A percentile compares a stretch with the other conserved stretches of the same genome.
phyloP scores from a whole-genome alignment of 495 filamentous ascomycete genomes.

The Lasiosphaeriaceae sp. region DNA sequence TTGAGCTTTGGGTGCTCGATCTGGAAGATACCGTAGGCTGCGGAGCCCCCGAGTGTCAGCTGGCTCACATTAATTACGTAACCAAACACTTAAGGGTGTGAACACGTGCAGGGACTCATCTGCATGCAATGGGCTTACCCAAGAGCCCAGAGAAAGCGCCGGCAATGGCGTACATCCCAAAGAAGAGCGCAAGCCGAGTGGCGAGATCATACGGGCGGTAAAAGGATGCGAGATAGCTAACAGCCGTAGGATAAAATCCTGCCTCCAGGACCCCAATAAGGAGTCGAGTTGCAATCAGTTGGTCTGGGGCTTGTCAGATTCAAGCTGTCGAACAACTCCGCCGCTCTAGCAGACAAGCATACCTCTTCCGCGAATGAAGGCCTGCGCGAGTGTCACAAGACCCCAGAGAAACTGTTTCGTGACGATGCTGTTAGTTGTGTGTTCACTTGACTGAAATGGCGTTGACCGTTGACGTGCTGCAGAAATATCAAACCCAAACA shows the following conservation, averaged over 20 bases:
- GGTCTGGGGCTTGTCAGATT: not conserved
- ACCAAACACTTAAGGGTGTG: too few species aligned
- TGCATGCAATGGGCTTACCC: too few species aligned
- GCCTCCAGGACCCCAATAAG: constrained; percentile 32
- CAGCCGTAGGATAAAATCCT: constrained; percentile 52
- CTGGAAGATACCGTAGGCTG: constrained; percentile 28
- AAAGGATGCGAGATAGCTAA: constrained; percentile 52
- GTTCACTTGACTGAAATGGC: not conserved
- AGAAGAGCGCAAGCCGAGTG: constrained; percentile 50
- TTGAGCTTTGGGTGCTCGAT: constrained; percentile 27
- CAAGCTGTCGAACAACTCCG: not conserved
- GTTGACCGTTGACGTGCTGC: too few species aligned
- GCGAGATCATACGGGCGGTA: constrained; percentile 55
- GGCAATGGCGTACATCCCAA: constrained; percentile 54
- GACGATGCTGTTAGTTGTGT: too few species aligned
- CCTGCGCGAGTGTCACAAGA: constrained; percentile 44
- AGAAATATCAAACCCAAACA: too few species aligned
- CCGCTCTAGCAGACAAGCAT: not conserved
- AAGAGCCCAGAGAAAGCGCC: constrained; percentile 41
- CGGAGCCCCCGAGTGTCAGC: too few species aligned
- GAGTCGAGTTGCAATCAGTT: constrained; percentile 16
- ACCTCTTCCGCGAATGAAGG: constrained; percentile 37
- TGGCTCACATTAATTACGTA: too few species aligned
- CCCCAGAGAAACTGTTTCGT: constrained; percentile 44
- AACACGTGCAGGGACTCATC: too few species aligned